Conservation (phyloP, 2,329 filamentous ascomycete species). For the Xylariaceae sp. region DNA sequence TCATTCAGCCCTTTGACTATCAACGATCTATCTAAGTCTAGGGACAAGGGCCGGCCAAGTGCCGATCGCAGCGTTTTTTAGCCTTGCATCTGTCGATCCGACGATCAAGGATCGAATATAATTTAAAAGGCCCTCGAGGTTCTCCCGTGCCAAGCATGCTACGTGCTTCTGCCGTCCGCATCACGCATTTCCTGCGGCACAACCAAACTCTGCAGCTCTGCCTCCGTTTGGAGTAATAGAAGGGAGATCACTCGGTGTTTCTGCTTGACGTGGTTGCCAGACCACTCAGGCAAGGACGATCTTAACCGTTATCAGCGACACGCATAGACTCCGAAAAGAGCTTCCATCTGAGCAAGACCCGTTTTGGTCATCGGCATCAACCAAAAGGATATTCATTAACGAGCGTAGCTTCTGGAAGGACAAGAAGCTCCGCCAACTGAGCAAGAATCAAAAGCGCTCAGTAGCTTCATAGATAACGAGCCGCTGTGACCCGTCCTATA, state of each 20-base stretch:
- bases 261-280: constrained; percentile 1
- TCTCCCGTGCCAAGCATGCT: background rate
- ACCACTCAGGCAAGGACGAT: constrained; percentile 9
- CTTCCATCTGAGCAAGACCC: background rate
- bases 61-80: constrained; percentile 27
- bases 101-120: constrained; percentile 8
- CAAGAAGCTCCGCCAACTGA: background rate
- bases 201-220: constrained; percentile 9
- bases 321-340: background rate
- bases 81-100: constrained; percentile 28
- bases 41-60: constrained; percentile 13
- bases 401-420: background rate
- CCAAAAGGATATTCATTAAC: background rate
- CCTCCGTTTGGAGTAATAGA: constrained; percentile 11
- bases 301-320: constrained; percentile 24
- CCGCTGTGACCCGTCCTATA: constrained; percentile 10
- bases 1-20: constrained; percentile 12
- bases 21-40: constrained; percentile 13
- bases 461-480: constrained; percentile 7
- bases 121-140: constrained; percentile 14
- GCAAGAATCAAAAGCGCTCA: background rate
- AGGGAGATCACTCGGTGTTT: constrained; percentile 13
- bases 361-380: background rate
- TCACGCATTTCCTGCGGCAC: constrained; percentile 11
- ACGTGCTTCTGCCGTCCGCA: background rate